Evolutionary conservation across 2,329 filamentous ascomycete species (phyloP), one percentile per base, ranked within the genome.

Genomic region (Dothistroma pini): DNA sequence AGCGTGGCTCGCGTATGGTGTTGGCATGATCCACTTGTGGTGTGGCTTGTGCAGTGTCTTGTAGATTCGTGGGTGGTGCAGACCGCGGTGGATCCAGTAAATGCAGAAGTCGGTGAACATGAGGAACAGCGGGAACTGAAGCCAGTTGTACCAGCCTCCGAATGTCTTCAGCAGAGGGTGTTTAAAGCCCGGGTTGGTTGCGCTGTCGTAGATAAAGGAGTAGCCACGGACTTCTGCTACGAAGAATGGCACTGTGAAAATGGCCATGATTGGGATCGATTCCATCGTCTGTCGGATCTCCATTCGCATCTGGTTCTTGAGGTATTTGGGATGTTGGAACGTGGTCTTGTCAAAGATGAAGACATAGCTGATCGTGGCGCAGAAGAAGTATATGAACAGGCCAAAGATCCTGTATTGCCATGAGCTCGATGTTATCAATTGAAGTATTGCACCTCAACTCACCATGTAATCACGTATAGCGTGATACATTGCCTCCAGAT

Each of bases 11-110:
- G 93, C 93, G 75, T 86, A 97, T 0, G 93, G 93, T 2, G 91
- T 96, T 2, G 93, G 93, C 91, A 97, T 96, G 78, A 97, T 97
- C 93, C 93, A 97, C 81, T 96, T 97, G 86, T 97, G 93, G 79
- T 97, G 93, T 67, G 92, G 89, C 85, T 97, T 97, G 85, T 97
- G 93, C 54, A 97, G 83, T 68, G 82, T 81, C 81, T 93, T 96
- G 85, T 97, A 97, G 69, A 95, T 75, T 52, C 78, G 73, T 16
- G 90, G 90, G 77, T 92, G 88, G 78, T 96, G 92, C 63, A 96
- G 83, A 60, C 85, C 89, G 60, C 92, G 89, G 80, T 96, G 92
- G 71, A 96, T 93, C 84, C 89, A 91, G 83, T 96, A 96, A 79
- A 96, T 93, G 79, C 83, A 87, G 76, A 89, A 89, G 78, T 96